A percentile compares a stretch with the other conserved stretches of the same genome.
phyloP scores from a whole-genome alignment of 1,284 basidiomycete genomes.

The Melampsora americana region DNA sequence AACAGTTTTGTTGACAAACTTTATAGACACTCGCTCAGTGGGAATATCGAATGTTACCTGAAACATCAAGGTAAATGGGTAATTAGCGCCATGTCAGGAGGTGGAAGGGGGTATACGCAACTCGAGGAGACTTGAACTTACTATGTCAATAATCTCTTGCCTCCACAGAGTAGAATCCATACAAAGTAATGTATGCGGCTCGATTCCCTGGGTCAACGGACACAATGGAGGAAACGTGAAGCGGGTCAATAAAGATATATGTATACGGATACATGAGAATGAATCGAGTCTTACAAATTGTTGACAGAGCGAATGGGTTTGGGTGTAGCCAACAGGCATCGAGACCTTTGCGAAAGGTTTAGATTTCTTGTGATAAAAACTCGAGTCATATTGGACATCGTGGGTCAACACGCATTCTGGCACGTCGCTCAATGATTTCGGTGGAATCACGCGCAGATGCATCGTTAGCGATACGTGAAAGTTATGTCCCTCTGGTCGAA shows the following conservation, averaged over 20 bases:
- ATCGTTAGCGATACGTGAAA: background rate
- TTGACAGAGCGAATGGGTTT: constrained; percentile 23
- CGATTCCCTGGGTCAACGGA: constrained; percentile 15
- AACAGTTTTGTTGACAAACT: too few species aligned
- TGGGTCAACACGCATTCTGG: constrained; percentile 19
- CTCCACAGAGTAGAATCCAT: constrained; percentile 33
- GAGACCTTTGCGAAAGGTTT: constrained; percentile 17
- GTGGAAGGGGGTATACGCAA: background rate
- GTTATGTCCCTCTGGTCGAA: too few species aligned
- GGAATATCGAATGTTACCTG: too few species aligned
- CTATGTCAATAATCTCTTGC: constrained; percentile 24
- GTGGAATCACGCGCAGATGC: background rate
- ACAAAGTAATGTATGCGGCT: constrained; percentile 29
- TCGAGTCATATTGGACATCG: constrained; percentile 15
- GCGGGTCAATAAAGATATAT: background rate
- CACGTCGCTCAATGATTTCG: background rate
- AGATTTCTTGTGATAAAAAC: constrained; percentile 19
- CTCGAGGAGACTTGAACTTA: constrained; percentile 14
- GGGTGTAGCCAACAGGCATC: constrained; percentile 19
- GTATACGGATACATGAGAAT: background rate
- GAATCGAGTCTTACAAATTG: constrained; percentile 26
- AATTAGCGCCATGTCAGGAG: too few species aligned
- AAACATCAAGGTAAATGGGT: too few species aligned
- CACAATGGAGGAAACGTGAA: background rate
- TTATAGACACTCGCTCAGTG: too few species aligned